Percentiles rank a stretch among this genome's conserved stretches.
Evolutionary conservation across 2,329 filamentous ascomycete genomes (phyloP).

Genomic region (Sclerotinia spermophila): DNA sequence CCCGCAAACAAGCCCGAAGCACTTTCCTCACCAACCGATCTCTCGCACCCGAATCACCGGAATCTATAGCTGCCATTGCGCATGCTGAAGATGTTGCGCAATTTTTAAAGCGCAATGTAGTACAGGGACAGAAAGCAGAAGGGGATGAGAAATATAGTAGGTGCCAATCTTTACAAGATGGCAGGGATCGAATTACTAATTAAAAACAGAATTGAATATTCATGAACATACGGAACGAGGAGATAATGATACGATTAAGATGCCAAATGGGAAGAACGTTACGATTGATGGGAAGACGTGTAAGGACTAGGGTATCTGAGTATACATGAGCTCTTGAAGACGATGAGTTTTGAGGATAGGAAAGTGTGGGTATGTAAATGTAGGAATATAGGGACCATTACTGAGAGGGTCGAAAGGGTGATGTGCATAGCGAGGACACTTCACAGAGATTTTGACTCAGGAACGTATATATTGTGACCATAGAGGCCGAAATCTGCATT

Average conservation of each 20-base stretch:
- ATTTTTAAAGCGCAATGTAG: constrained; percentile 78
- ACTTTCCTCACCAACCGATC: constrained; percentile 67
- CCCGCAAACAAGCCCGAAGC: constrained; percentile 66
- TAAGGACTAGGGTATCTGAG: background rate
- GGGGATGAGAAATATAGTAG: constrained; percentile 56
- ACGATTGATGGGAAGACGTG: constrained; percentile 35
- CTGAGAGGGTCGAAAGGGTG: background rate
- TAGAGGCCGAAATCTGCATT: constrained; percentile 3
- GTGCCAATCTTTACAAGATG: constrained; percentile 35
- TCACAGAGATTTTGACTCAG: background rate
- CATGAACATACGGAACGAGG: constrained; percentile 88
- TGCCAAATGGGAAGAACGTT: constrained; percentile 40
- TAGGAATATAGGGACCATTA: background rate
- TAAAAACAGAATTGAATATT: constrained; percentile 70
- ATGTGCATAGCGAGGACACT: background rate
- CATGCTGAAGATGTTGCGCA: constrained; percentile 80
- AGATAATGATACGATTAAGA: constrained; percentile 87
- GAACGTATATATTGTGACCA: constrained; percentile 3
- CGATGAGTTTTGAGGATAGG: background rate
- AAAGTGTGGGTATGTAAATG: background rate
- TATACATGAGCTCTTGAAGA: background rate
- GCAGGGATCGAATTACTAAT: constrained; percentile 10
- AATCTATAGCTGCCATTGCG: constrained; percentile 61
- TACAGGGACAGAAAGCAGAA: constrained; percentile 65
- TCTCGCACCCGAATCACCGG: constrained; percentile 54